Evolutionary conservation across 208 protist genomes (phyloP).

Genomic region (Leishmania tropica): DNA sequence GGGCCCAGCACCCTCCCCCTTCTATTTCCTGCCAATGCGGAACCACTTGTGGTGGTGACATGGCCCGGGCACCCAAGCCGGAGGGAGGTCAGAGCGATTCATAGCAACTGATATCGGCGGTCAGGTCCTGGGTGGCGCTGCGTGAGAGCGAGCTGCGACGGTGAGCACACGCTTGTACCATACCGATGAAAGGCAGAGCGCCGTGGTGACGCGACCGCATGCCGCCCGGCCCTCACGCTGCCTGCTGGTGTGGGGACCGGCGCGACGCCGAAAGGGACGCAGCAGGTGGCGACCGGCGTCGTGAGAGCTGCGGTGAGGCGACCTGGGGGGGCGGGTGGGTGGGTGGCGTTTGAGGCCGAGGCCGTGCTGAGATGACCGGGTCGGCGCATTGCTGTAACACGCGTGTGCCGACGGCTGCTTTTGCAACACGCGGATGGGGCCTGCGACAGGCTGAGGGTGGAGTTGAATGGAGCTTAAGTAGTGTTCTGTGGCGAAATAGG

Average conservation of each 20-base stretch:
- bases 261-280: background rate
- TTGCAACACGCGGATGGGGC: background rate
- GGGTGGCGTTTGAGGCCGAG: background rate
- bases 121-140: background rate
- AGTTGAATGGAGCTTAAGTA: background rate
- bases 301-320: background rate
- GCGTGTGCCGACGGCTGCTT: background rate
- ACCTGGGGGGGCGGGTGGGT: background rate
- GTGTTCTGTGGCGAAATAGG: background rate
- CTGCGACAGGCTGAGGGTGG: background rate
- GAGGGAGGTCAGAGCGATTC: background rate
- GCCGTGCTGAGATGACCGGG: background rate
- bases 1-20: background rate
- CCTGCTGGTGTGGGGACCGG: background rate
- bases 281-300: background rate
- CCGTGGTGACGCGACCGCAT: background rate
- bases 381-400: background rate
- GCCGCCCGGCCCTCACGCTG: background rate
- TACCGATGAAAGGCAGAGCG: background rate
- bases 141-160: background rate
- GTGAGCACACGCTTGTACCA: background rate
- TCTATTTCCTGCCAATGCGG: background rate
- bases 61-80: background rate
- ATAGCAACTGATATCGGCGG: background rate
- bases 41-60: background rate